Base-by-base conservation (phyloP, 345 rosid genomes). In the Nephelium lappaceum region DNA sequence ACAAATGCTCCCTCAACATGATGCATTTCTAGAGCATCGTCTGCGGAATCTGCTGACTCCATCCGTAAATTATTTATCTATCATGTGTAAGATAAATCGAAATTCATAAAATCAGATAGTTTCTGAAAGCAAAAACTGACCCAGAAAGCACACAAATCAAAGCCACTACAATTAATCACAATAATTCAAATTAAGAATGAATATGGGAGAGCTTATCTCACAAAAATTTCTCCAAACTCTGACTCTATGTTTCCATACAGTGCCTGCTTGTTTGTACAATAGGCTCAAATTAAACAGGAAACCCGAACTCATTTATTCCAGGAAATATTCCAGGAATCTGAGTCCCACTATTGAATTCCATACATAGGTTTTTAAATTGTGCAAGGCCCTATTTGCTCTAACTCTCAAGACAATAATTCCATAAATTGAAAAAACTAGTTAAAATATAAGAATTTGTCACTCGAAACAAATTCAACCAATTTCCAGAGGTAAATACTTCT, bases 1-100 rank as follows among this genome's bases (percentile, higher is more conserved):
- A 94, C 95, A 83, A 96, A 93, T 70, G 97, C 97, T 75, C 81
- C 95, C 84, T 96, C 99, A 69, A 96, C 88, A 82, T 94, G 91
- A 81, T 93, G 90, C 85, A 88, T 87, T 84, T 94, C 98, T 81
- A 85, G 90, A 72, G 83, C 88, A 75, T 90, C 97, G 75, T 89
- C 93, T 4, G 66, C 80, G 39, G 88, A 79, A 81, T 88, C 93
- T 64, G 77, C 87, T 77, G 93, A 89, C 80, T 91, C 97, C 69
- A 77, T 81, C 72, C 89, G 90, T 60, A 88, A 76, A 74, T 76
- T 91, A 81, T 96, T 96, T 53, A 92, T 72, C 98, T 94, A 86
- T 81, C 81, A 81, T 49, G 81, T 31, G 36, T 23, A 81, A 73
- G 18, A 75, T 75, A 11, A 75, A 24, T 27, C 19, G 45, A 45